Evolutionary conservation across 2,329 filamentous ascomycete genomes (phyloP).

Genomic region (Colletotrichum acutatum): DNA sequence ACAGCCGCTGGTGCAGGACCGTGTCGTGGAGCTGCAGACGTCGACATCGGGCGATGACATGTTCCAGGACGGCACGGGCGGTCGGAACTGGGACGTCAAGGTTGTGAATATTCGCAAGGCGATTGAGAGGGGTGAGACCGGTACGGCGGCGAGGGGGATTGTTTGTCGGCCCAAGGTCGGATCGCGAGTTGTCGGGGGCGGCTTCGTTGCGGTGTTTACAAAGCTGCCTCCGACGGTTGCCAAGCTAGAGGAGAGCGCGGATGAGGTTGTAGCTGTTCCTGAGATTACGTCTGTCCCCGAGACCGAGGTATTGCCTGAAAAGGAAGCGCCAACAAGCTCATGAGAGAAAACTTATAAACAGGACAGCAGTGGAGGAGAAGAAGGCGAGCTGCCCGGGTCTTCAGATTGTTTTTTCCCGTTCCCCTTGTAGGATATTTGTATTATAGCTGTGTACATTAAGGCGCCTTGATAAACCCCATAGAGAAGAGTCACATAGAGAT

Average conservation of each 20-base stretch:
- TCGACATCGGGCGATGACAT: constrained; percentile 50
- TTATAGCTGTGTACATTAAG: neutral
- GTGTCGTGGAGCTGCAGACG: constrained; percentile 67
- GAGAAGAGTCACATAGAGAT: neutral
- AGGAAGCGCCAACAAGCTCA: neutral
- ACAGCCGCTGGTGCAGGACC: constrained; percentile 67
- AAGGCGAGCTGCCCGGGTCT: neutral
- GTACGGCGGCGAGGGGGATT: constrained; percentile 41
- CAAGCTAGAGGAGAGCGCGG: neutral
- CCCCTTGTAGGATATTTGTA: neutral
- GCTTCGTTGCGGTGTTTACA: constrained; percentile 51
- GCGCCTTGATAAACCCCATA: neutral
- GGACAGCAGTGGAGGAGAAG: neutral
- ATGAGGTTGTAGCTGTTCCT: neutral
- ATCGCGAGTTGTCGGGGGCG: constrained; percentile 51
- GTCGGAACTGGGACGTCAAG: constrained; percentile 73
- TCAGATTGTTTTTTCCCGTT: neutral
- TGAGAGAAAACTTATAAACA: neutral
- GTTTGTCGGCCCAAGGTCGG: constrained; percentile 56
- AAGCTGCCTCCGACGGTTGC: neutral
- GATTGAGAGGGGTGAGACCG: constrained; percentile 24
- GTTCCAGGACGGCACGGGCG: constrained; percentile 58
- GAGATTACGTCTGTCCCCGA: neutral
- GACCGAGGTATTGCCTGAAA: neutral
- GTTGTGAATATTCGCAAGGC: constrained; percentile 49